Conservation (phyloP, 345 rosid species). For the Carallia brachiata region DNA sequence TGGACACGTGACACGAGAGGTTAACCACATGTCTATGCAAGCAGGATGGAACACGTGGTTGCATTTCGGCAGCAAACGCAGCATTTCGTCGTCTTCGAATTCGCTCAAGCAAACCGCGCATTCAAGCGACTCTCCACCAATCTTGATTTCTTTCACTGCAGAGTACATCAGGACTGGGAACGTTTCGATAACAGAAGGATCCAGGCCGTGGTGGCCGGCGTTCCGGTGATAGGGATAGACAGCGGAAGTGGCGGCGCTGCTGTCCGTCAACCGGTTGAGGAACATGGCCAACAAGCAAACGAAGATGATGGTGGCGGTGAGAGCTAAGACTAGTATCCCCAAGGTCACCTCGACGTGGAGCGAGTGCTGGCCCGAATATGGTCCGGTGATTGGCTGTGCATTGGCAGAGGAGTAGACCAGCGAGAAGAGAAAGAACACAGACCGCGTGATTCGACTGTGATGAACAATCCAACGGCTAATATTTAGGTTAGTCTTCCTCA, state of each 20-base stretch:
- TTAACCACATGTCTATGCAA: constrained; percentile 6
- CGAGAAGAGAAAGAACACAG: background rate
- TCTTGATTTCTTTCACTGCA: background rate
- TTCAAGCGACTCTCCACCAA: background rate
- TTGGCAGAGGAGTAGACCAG: background rate
- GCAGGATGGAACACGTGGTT: constrained; percentile 9
- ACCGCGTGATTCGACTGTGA: background rate
- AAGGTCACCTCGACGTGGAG: background rate
- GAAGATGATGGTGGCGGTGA: background rate
- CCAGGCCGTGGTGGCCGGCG: background rate
- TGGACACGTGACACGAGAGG: background rate
- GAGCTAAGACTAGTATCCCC: background rate
- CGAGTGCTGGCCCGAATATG: background rate
- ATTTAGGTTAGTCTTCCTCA: background rate
- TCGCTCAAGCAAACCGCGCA: constrained; percentile 1
- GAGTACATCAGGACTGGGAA: constrained; percentile 7
- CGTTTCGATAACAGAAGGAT: background rate
- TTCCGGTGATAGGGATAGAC: background rate
- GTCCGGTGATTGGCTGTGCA: background rate
- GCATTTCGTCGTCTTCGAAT: constrained; percentile 1
- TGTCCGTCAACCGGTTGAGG: background rate
- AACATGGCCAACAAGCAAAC: background rate
- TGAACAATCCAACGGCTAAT: background rate
- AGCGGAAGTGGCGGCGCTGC: background rate
- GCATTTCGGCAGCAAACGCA: constrained; percentile 8